Percentiles rank a stretch among this genome's conserved stretches.
Conservation (phyloP, 2,329 filamentous ascomycete species). For the Aspergillus jensenii region DNA sequence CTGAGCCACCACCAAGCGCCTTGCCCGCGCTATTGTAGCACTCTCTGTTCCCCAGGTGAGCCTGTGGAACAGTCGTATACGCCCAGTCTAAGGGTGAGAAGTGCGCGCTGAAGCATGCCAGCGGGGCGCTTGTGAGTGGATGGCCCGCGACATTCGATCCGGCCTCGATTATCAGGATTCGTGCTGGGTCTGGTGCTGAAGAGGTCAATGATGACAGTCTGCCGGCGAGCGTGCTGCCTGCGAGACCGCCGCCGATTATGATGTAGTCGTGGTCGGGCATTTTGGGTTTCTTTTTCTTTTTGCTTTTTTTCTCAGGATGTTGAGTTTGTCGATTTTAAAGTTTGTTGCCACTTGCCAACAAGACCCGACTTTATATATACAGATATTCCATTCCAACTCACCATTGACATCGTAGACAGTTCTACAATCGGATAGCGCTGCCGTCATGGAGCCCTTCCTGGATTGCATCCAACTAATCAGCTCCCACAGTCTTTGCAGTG, state of each 20-base stretch:
- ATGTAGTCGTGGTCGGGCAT: slow-evolving; percentile 16
- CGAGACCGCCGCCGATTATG: slow-evolving; percentile 31
- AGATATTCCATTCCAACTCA: too few species aligned
- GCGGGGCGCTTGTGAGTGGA: neutral
- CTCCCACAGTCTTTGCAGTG: too few species aligned
- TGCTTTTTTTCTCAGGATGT: too few species aligned
- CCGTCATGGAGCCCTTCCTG: too few species aligned
- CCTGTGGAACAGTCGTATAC: slow-evolving; percentile 32
- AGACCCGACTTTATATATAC: too few species aligned
- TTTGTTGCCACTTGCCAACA: too few species aligned
- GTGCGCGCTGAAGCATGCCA: slow-evolving; percentile 21
- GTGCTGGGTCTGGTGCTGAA: too few species aligned
- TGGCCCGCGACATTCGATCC: slow-evolving; percentile 23
- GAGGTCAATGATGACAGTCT: slow-evolving; percentile 21
- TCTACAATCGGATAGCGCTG: too few species aligned
- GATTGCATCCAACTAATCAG: too few species aligned
- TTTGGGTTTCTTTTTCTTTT: too few species aligned
- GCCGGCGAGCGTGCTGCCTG: slow-evolving; percentile 30
- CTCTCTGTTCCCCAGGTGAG: slow-evolving; percentile 24
- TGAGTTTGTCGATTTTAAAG: too few species aligned
- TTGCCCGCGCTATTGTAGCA: slow-evolving; percentile 36
- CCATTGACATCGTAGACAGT: too few species aligned
- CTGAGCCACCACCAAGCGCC: slow-evolving; percentile 42
- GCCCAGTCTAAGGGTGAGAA: slow-evolving; percentile 32
- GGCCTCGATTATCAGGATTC: slow-evolving; percentile 34